phyloP scores from a whole-genome alignment of 108 stramenopile genomes.

The Parmales sp. region DNA sequence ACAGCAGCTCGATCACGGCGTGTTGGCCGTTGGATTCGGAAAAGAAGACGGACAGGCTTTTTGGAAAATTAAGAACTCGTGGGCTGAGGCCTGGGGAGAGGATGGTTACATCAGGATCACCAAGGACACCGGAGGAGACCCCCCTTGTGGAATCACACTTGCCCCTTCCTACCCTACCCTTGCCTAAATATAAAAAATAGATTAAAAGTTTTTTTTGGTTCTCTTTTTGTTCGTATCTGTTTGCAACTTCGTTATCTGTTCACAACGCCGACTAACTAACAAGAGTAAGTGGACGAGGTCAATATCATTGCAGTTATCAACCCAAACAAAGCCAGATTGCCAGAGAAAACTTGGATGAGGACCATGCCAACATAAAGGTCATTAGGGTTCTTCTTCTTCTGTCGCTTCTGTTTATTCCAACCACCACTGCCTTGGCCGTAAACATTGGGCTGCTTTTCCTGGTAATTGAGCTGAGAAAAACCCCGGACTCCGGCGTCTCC shows the following conservation, averaged over 20 bases:
- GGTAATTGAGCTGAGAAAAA: not conserved
- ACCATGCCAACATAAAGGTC: not conserved
- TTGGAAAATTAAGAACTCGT: conserved; percentile 81
- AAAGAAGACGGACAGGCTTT: conserved; percentile 59
- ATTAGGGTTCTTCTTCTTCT: not conserved
- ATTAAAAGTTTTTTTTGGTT: too few species aligned
- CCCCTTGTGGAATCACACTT: conserved; percentile 4
- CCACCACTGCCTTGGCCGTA: not conserved
- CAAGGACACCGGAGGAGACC: conserved; percentile 19
- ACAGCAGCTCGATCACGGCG: conserved; percentile 83
- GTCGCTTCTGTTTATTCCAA: not conserved
- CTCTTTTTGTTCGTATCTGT: too few species aligned
- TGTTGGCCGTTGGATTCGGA: conserved; percentile 90
- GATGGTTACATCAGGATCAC: conserved; percentile 72
- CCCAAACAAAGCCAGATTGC: not conserved
- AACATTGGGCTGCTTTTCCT: not conserved
- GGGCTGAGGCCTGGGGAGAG: conserved; percentile 82
- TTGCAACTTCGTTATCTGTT: too few species aligned
- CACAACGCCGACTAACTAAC: too few species aligned
- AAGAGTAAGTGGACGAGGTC: not conserved
- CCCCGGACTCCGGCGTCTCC: conserved; percentile 54
- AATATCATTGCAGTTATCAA: not conserved
- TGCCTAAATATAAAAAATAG: too few species aligned
- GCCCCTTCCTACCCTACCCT: conserved; percentile 8
- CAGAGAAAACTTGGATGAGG: not conserved